Conservation (phyloP, 352 stramenopile species). For the Phytophthora brassicae region DNA sequence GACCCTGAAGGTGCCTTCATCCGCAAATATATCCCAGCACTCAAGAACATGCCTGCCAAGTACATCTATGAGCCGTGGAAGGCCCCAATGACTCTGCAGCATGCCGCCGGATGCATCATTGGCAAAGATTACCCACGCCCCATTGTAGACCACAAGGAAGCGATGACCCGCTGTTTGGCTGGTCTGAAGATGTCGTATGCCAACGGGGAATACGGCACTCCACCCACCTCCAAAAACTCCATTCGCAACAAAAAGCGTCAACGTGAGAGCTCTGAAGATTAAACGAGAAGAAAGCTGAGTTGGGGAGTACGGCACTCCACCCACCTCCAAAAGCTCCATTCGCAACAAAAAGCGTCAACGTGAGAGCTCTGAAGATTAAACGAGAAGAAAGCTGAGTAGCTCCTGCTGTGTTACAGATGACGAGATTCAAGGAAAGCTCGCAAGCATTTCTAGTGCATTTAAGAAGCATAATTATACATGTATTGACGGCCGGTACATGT, state of each 20-base stretch:
- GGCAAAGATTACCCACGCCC: slow-evolving; percentile 94
- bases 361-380: slow-evolving; percentile 12
- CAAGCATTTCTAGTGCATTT: no score
- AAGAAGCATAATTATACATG: no score
- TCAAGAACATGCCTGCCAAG: slow-evolving; percentile 91
- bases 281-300: not conserved
- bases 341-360: slow-evolving; percentile 24
- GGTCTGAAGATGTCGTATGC: slow-evolving; percentile 91
- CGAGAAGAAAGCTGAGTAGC: not conserved
- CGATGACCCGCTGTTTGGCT: slow-evolving; percentile 88
- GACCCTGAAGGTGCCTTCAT: slow-evolving; percentile 92
- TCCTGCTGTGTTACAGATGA: no score
- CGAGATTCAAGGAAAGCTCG: no score
- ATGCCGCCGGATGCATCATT: slow-evolving; percentile 79
- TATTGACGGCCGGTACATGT: no score
- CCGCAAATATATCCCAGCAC: slow-evolving; percentile 90
- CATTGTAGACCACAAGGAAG: slow-evolving; percentile 93
- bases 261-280: slow-evolving; percentile 16
- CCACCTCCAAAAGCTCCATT: slow-evolving; percentile 1
- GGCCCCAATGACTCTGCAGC: slow-evolving; percentile 85
- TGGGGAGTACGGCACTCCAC: slow-evolving; percentile 29
- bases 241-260: slow-evolving; percentile 23
- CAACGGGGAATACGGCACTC: slow-evolving; percentile 30
- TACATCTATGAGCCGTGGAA: slow-evolving; percentile 99
- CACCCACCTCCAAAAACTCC: slow-evolving; percentile 3